Evolutionary conservation across 2,329 filamentous ascomycete species (phyloP).

Genomic region (Arachnopeziza araneosa): DNA sequence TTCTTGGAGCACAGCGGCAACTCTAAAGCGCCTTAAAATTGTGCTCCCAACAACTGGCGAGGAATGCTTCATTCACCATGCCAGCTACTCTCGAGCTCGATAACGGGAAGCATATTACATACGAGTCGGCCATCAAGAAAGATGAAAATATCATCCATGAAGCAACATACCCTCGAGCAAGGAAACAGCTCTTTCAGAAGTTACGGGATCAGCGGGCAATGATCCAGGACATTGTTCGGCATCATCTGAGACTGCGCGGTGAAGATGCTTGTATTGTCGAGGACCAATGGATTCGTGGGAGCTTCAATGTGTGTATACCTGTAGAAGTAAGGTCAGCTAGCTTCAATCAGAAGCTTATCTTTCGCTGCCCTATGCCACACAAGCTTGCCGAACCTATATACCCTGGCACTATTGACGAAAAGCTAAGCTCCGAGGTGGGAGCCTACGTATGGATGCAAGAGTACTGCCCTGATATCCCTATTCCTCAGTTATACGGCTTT

Average conservation of each 20-base stretch:
- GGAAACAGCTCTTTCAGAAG: constrained; percentile 16
- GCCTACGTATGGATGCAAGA: constrained; percentile 32
- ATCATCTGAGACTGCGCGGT: constrained; percentile 24
- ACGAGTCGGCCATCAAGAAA: constrained; percentile 3
- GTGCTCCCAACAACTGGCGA: background rate
- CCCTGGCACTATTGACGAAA: constrained; percentile 31
- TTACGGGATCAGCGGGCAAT: constrained; percentile 12
- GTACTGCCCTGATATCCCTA: constrained; percentile 27
- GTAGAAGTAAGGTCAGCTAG: constrained; percentile 5
- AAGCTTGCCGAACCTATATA: constrained; percentile 22
- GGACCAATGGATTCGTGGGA: constrained; percentile 29
- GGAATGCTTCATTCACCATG: constrained; percentile 2
- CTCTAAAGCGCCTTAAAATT: constrained; percentile 1
- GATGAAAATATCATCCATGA: constrained; percentile 5
- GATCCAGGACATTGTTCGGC: constrained; percentile 22
- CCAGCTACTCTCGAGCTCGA: constrained; percentile 6
- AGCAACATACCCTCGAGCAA: constrained; percentile 5
- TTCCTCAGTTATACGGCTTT: constrained; percentile 27
- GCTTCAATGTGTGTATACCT: constrained; percentile 34
- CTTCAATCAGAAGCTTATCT: constrained; percentile 21
- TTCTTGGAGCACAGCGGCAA: constrained; percentile 2
- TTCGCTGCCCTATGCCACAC: constrained; percentile 26
- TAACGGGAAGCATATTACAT: constrained; percentile 2
- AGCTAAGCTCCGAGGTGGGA: constrained; percentile 31
- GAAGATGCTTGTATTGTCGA: constrained; percentile 19